These are phyloP conservation scores for Boletus holoroseus DNA, from an alignment of 1,284 basidiomycete species.

Conservation along the genomic window DNA sequence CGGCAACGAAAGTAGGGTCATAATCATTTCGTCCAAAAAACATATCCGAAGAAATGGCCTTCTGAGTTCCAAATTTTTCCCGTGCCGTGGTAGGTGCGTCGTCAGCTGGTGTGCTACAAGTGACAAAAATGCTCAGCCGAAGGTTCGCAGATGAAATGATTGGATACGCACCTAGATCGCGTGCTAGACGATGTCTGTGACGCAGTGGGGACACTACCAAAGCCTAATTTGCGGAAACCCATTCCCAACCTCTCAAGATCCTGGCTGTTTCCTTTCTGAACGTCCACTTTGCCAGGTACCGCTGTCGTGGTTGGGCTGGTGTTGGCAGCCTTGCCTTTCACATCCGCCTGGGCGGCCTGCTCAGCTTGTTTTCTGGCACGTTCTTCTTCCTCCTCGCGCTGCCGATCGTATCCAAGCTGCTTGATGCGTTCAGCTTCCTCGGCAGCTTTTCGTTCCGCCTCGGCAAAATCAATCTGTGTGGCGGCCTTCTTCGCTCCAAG, in stretches of 20 bases:
- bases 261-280: conserved; percentile 29
- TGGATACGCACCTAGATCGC: conserved; percentile 42
- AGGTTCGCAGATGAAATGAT: not conserved
- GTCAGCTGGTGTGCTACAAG: conserved; percentile 36
- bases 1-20: conserved; percentile 66
- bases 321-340: conserved; percentile 36
- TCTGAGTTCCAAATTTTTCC: conserved; percentile 88
- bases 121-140: not conserved
- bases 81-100: conserved; percentile 78
- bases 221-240: conserved; percentile 83
- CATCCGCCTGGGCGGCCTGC: conserved; percentile 39
- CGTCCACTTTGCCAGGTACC: conserved; percentile 30
- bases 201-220: conserved; percentile 71
- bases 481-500: conserved; percentile 82
- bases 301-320: conserved; percentile 23
- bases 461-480: conserved; percentile 82
- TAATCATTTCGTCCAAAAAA: conserved; percentile 91
- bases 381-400: conserved; percentile 70
- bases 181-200: conserved; percentile 42
- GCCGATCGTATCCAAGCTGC: conserved; percentile 83
- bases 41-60: conserved; percentile 96
- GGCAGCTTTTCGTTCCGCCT: conserved; percentile 80
- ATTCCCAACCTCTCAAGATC: conserved; percentile 66
- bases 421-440: conserved; percentile 89
- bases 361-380: conserved; percentile 53